phyloP scores from a whole-genome alignment of 2,329 filamentous ascomycete species.

The Ophioceras dolichostomum region DNA sequence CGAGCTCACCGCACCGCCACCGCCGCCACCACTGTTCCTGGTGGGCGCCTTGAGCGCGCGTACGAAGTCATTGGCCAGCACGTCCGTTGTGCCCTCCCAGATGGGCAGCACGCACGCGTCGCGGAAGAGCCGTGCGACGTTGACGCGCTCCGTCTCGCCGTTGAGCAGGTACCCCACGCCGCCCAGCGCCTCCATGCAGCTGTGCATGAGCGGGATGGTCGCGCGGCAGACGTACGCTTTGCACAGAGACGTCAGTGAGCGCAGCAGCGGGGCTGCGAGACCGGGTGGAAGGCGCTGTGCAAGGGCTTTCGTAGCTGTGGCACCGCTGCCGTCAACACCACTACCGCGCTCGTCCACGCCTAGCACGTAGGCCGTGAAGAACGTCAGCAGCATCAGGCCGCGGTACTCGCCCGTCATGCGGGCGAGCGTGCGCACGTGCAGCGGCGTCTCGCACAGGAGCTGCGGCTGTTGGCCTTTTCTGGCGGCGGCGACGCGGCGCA shows the following conservation, averaged over 20 bases:
- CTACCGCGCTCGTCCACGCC: conserved; percentile 31
- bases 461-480: conserved; percentile 29
- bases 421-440: conserved; percentile 48
- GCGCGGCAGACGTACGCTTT: conserved; percentile 46
- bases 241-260: conserved; percentile 44
- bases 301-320: no score
- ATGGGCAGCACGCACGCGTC: conserved; percentile 54
- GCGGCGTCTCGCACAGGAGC: conserved; percentile 35
- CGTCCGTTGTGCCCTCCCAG: conserved; percentile 55
- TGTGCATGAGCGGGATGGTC: conserved; percentile 35
- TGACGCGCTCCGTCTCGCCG: conserved; percentile 49
- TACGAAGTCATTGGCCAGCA: conserved; percentile 43
- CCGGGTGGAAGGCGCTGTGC: conserved; percentile 16
- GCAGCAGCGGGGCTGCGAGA: conserved; percentile 31
- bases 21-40: conserved; percentile 20
- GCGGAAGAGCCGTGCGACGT: conserved; percentile 52
- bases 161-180: conserved; percentile 55
- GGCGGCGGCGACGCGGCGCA: conserved; percentile 37
- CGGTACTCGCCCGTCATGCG: conserved; percentile 42
- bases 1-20: no score
- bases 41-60: conserved; percentile 30
- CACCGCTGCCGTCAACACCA: conserved; percentile 8
- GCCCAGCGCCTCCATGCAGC: conserved; percentile 52
- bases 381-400: conserved; percentile 40
- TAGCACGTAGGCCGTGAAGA: conserved; percentile 40